Evolutionary conservation across 2,329 filamentous ascomycete species (phyloP), one percentile per base, ranked within the genome.

Genomic region (Neofusicoccum kwambonambiense): DNA sequence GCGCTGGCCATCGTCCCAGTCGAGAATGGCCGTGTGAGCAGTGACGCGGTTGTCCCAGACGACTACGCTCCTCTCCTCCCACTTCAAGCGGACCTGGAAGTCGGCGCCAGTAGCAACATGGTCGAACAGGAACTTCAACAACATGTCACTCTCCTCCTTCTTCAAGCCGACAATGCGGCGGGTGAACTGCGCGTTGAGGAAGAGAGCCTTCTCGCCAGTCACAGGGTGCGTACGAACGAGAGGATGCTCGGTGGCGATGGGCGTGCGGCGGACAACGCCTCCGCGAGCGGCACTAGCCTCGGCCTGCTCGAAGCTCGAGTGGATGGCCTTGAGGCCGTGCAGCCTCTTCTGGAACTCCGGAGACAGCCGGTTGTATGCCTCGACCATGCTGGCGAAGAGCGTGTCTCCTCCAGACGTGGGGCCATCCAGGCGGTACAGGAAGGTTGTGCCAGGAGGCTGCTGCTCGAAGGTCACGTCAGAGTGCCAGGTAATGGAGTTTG

Each of bases 381-480:
- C 89, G 0, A 83, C 92, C 70, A 90, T 87, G 74, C 96, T 90
- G 51, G 84, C 87, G 72, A 96, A 97, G 3, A 96, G 80, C 0
- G 93, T 97, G 74, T 97, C 93, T 54, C 93, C 93, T 41, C 93
- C 93, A 0, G 87, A 89, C 44, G 86, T 82, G 1, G 93, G 93
- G 50, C 86, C 89, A 73, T 97, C 92, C n/a, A 97, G 84, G 57
- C 93, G 83, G 74, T 96, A 96, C 41, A 97, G 78, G 78, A 97
- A 96, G 0, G 93, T 96, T 0, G 92, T 97, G 35, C 92, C 92
- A 0, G 93, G 92, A 1, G 93, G 92, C 78, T 97, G 93, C 69
- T 86, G 81, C 80, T 97, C 93, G 74, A 96, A 97, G 0, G 90
- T 91, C 1, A 96, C 89, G 70, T 97, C 93, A 0, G 89, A 91